Percentiles rank a stretch among this genome's conserved stretches.
These are phyloP conservation scores for Syzygium grande DNA, from an alignment of 345 rosid genomes.

Conservation along the genomic window DNA sequence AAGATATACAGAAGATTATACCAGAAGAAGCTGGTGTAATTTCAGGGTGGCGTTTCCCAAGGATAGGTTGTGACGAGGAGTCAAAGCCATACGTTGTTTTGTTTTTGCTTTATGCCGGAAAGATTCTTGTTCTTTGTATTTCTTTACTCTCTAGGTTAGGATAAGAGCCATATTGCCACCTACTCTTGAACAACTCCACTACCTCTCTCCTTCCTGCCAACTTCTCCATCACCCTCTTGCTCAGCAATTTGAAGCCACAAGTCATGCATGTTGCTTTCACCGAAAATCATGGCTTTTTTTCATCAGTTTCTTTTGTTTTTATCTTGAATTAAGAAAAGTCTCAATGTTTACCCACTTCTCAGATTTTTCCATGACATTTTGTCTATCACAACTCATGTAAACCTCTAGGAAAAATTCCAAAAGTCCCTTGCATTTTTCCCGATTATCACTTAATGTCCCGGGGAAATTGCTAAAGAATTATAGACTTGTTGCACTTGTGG, in stretches of 20 bases:
- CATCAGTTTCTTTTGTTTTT: not conserved
- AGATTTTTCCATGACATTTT: not conserved
- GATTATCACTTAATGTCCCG: accelerated
- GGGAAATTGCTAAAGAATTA: not conserved
- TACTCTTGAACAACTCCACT: not conserved
- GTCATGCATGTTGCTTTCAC: not conserved
- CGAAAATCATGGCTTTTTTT: not conserved
- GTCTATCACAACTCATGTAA: not conserved
- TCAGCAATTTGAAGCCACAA: not conserved
- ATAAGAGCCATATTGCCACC: not conserved
- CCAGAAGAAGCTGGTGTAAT: slow-evolving; percentile 3
- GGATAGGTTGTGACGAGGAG: not conserved
- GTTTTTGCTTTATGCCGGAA: not conserved
- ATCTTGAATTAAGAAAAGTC: not conserved
- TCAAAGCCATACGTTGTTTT: not conserved
- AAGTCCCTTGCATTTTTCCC: not conserved
- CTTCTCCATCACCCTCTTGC: not conserved
- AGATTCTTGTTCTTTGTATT: not conserved
- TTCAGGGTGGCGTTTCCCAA: not conserved
- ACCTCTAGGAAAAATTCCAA: not conserved
- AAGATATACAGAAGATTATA: slow-evolving; percentile 76
- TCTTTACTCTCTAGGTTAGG: not conserved
- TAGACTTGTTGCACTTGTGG: not conserved
- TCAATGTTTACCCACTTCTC: not conserved
- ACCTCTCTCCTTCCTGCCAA: not conserved